Base-by-base conservation (phyloP, 1,284 basidiomycete genomes). In the Ceratobasidium papillatum region DNA sequence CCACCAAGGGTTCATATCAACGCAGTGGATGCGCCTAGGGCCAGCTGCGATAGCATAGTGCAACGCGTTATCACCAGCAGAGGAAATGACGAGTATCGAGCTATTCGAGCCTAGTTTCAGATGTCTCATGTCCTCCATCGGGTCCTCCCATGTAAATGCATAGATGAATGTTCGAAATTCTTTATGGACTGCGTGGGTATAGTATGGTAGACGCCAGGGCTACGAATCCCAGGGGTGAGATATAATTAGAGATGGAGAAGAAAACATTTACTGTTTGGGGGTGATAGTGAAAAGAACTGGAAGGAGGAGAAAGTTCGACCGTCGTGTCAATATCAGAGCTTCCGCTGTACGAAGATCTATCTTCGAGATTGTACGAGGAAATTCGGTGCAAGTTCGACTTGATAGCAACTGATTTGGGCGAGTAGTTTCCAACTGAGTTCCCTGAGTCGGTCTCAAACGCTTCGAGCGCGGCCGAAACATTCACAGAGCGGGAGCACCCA, bases 61-160 rank as follows among this genome's bases (percentile, higher is more conserved):
- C 51, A 94, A 83, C 1, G 91, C 91, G 79, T 94, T 94, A 81
- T 94, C 93, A 0, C 93, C 93, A 0, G 92, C 93, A 69, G 89
- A 91, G 1, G 93, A 94, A 79, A 94, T 93, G 27, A 90, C 89
- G 1, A 94, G 85, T 77, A 94, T 87, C 14, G 89, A 87, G 82
- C 94, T 92, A 8, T 90, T 85, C 47, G 83, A 82, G 38, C 86
- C 86, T 75, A 94, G 81, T 25, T 89, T 80, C 14, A 94, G 83
- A 79, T 90, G 86, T 78, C 87, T 85, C 85, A 94, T 91, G 79
- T 94, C 93, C 76, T 90, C 91, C 17, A 87, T 86, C 0, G 93
- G 93, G 80, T 94, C 93, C 81, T 94, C 93, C 92, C 92, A 94
- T 34, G 91, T 93, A 77, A 89, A 89, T 12, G 84, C 86, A 81